Evolutionary conservation across 2,329 filamentous ascomycete species (phyloP), one percentile per base, ranked within the genome.

Genomic region (Scolecobasidium constrictum): DNA sequence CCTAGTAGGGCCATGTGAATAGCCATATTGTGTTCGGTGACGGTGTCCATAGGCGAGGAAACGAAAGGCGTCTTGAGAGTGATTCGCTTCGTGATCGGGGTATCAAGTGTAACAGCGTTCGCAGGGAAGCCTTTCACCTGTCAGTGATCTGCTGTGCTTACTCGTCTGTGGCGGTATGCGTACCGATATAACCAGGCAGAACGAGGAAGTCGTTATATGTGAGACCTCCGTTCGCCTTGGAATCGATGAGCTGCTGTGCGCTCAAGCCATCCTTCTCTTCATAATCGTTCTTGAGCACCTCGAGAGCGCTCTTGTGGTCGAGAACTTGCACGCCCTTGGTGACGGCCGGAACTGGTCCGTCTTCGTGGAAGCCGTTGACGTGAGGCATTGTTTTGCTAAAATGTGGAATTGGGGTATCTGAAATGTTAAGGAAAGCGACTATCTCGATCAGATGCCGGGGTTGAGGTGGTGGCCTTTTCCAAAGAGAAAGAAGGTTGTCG

Each of bases 191-290:
- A 61, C 93, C 93, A 46, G 92, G 92, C 48, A 98, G 76, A 56
- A 98, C 70, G 49, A 98, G 79, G 72, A 98, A 98, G 68, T 98
- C 92, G 67, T 98, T 98, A 76, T 95, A 98, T 46, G 90, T 96
- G 58, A 98, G 74, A 57, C 92, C 92, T 49, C 92, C 92, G 59
- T 88, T 85, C 66, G 81, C 83, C 69, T 83, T 83, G 52, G 90
- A 88, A 70, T 98, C 84, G 63, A 96, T 78, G 55, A 98, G 75
- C 50, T 86, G 81, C 59, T 86, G 72, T 57, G 93, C 78, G 61
- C 86, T 78, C 55, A 98, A 81, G 47, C 92, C 92, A 77, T 98
- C 92, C 54, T 70, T 73, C 61, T 74, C 73, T 52, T 80, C 62
- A 65, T 94, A 95, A 59, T 90, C 78, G 47, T 65, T 66, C 63